Evolutionary conservation across 2,329 filamentous ascomycete genomes (phyloP), one percentile per base, ranked within the genome.

Genomic region (Fusarium nygamai): DNA sequence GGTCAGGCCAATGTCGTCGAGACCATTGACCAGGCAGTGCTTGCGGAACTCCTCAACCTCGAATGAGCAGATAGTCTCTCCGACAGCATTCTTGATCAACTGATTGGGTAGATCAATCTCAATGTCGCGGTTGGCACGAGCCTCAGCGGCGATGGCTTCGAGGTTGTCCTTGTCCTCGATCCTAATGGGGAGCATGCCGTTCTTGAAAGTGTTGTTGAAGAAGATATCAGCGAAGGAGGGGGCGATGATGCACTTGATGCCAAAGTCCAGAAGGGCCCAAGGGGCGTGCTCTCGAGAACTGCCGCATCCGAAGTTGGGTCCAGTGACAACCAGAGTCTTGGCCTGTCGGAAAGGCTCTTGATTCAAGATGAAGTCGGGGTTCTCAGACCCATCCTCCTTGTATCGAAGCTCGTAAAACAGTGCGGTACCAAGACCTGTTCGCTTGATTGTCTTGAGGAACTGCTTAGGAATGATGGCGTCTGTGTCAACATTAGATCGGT

Each of bases 151-250:
- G 73, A 98, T 91, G 71, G 87, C 88, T 48, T 93, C 88, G 8
- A 98, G 86, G 38, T 89, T 87, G 3, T 84, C 86, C 74, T 90
- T 84, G 82, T 96, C 91, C 38, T 88, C 85, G 80, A 98, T 93
- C 67, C 88, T 85, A 70, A 98, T 91, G 54, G 96, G 95, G 73
- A 98, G 87, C 96, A 98, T 98, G 86, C 96, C 96, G 86, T 99
- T 99, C 89, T 99, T 98, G 90, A 98, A 98, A n/a, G 93, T 96
- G 88, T 99, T 99, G 90, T 98, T 98, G 90, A 96, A 97, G 91
- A 98, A 98, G 83, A 99, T 99, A 67, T 85, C 83, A 68, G 83
- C 86, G 71, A 89, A 91, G 3, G 93, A 95, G 3, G 94, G 94
- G 2, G 96, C 96, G 77, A 98, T 97, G 79, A 98, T 89, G 82